These are phyloP conservation scores for Mycena maculata DNA, from an alignment of 768 basidiomycete species.

Conservation along the genomic window DNA sequence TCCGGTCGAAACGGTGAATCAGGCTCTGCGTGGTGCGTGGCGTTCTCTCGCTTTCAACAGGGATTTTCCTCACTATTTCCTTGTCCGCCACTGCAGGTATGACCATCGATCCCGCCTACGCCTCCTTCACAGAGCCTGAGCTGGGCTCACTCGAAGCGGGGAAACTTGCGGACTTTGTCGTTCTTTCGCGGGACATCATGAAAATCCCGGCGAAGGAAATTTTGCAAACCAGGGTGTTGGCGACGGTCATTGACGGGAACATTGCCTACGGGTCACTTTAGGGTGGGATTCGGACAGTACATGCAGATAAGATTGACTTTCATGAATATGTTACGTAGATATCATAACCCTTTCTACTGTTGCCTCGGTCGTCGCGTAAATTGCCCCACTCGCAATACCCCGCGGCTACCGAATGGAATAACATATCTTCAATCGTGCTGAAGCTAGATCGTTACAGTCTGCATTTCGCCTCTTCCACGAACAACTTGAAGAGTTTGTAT, in stretches of 20 bases:
- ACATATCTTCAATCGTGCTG: too few species aligned
- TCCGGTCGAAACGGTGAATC: slow-evolving; percentile 92
- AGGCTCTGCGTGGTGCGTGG: slow-evolving; percentile 82
- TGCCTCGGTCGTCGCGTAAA: too few species aligned
- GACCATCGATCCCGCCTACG: slow-evolving; percentile 91
- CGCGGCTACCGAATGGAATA: too few species aligned
- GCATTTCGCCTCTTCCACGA: too few species aligned
- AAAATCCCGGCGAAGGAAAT: slow-evolving; percentile 62
- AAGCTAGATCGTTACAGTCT: too few species aligned
- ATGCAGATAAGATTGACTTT: too few species aligned
- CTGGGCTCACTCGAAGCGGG: slow-evolving; percentile 81
- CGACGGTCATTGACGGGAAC: slow-evolving; percentile 74
- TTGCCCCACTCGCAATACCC: too few species aligned
- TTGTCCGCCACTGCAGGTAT: slow-evolving; percentile 67
- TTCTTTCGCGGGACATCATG: slow-evolving; percentile 87
- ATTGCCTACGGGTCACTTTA: slow-evolving; percentile 67
- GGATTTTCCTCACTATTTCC: too few species aligned
- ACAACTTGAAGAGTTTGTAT: too few species aligned
- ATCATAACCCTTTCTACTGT: too few species aligned
- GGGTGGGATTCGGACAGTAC: too few species aligned
- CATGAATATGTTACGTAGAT: too few species aligned
- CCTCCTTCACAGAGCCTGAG: slow-evolving; percentile 78
- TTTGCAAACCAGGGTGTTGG: slow-evolving; percentile 63
- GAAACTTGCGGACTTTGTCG: slow-evolving; percentile 89
- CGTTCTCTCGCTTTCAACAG: neutral